Conservation (phyloP, 306 rosid genomes). For the Quercus cerris region DNA sequence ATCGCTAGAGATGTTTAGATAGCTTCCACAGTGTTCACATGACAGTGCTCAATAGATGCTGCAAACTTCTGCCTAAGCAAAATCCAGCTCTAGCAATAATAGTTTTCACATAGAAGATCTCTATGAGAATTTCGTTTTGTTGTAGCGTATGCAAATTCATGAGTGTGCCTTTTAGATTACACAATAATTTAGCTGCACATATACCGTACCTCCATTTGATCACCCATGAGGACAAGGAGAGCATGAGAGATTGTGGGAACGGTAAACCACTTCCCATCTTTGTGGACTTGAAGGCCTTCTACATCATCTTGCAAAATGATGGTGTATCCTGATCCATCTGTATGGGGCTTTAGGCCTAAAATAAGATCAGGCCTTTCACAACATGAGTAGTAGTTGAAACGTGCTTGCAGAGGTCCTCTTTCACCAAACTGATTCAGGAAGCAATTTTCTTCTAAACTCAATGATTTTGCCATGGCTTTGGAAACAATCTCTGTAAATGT, state of each 20-base stretch:
- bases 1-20: too few species aligned
- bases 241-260: conserved; percentile 37
- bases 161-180: background rate
- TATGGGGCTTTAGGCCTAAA: conserved; percentile 18
- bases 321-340: conserved; percentile 21
- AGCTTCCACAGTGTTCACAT: background rate
- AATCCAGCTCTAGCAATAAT: background rate
- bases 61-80: background rate
- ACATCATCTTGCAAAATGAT: conserved; percentile 27
- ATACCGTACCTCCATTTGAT: conserved; percentile 35
- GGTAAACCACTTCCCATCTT: conserved; percentile 27
- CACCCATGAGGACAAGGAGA: conserved; percentile 35
- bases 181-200: background rate
- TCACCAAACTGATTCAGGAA: conserved; percentile 41
- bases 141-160: background rate
- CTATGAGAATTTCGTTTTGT: background rate
- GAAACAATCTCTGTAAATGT: conserved; percentile 23
- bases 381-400: conserved; percentile 30
- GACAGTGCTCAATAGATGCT: background rate
- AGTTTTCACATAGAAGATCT: background rate
- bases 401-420: conserved; percentile 14
- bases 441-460: conserved; percentile 36
- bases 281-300: conserved; percentile 18
- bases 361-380: conserved; percentile 25
- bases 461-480: conserved; percentile 35